Base-by-base conservation (phyloP, 2,329 filamentous ascomycete genomes). In the Phyllosticta citriasiana region DNA sequence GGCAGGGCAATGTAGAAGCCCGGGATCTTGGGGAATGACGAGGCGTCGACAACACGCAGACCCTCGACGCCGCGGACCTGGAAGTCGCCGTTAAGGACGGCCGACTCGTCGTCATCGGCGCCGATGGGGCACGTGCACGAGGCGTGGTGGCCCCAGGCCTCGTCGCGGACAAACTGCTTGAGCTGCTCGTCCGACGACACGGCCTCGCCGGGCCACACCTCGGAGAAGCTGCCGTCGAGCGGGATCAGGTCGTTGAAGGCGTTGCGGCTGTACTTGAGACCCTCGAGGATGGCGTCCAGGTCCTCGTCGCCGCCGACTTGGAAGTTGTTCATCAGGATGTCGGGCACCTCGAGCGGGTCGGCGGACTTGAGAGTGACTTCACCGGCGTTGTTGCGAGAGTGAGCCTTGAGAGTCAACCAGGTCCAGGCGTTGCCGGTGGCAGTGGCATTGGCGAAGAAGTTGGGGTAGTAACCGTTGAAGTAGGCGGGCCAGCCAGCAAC, bases 261-360 rank as follows among this genome's bases (percentile, higher is more conserved):
- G 59, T 78, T 71, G 3, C 84, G 79, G 0, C 79, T 75, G 7
- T 83, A 77, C 60, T 78, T 67, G 56, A 88, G 72, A 1, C 78
- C 82, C 67, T 88, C 84, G 33, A 77, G 74, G 14, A 85, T 65
- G 0, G 84, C 82, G 55, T 76, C 67, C 5, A 81, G 71, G 64
- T 84, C 79, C 8, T 82, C 67, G 56, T 84, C 79, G 51, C 71
- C 73, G 22, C 81, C 81, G 0, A 76, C 71, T 59, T 72, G 70
- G 64, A 74, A 74, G 68, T 71, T 73, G 69, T 73, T 73, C 68
- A 70, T 73, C 12, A 65, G 66, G 65, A 89, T 87, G 6, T 80
- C 70, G 0, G 88, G 87, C 2, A 78, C 75, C 59, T 88, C 86
- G 0, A 82, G 80, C 0, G 87, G 86, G 67, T 89, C 81, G 0